Evolutionary conservation across 768 basidiomycete species (phyloP), one percentile per base, ranked within the genome.

Genomic region (Suillus weaverae): DNA sequence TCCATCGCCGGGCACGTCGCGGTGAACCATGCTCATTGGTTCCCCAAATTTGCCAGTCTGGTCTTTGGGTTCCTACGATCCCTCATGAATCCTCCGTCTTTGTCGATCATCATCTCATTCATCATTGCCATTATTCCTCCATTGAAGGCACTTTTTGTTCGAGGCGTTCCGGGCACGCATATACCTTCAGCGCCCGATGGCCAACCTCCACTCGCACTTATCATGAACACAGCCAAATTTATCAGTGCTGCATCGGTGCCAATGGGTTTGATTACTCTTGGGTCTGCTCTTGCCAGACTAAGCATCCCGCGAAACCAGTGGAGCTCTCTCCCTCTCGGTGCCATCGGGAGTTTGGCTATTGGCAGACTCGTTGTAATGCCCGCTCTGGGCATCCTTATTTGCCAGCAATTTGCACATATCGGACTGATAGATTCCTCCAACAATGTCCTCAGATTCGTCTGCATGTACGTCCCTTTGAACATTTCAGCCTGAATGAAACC

Each of bases 161-260:
- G 76, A 3, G 70, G 69, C 14, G 78, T 86, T 4, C 75, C 80
- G 1, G 79, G 80, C 1, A 75, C 79, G 1, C 67, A 75, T 41
- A 86, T 84, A 62, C 81, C 81, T 4, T 53, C 77, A 30, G 86
- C 87, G 0, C 89, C 89, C 0, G 89, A 91, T 67, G 88, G 89
- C 0, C 79, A 84, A 65, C 88, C 90, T 1, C 89, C 89, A 0
- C 83, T 91, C 20, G 81, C 85, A 0, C 83, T 91, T 66, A 51
- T 91, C 43, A 69, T 87, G 62, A 85, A 89, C 62, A 83, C 85
- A 0, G 75, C 84, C 0, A 73, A 77, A 1, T 90, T 91, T 68
- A 79, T 89, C 43, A 88, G 90, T 0, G 82, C 73, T 1, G 89
- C 88, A 1, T 84, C 85, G 4, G 85, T 91, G 0, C 89, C 89